phyloP scores from a whole-genome alignment of 2,329 filamentous ascomycete genomes.

The Ophiostoma sp. region DNA sequence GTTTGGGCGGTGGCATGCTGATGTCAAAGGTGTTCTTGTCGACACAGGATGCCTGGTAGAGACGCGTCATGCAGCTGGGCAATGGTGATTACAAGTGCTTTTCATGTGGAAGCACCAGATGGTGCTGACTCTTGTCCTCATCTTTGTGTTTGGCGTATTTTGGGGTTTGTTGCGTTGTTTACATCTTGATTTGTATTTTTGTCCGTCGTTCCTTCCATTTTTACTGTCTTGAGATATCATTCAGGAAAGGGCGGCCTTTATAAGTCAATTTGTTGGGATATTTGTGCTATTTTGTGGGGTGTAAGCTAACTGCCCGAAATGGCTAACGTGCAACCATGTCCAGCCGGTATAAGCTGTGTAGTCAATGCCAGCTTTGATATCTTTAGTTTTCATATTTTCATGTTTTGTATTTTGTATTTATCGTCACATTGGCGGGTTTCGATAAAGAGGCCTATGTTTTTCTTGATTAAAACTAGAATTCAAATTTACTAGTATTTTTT shows the following conservation, averaged over 20 bases:
- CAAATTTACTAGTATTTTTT: too few species aligned
- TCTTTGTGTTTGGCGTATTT: neutral
- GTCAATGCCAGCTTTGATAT: too few species aligned
- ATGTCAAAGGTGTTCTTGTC: neutral
- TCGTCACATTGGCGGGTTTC: too few species aligned
- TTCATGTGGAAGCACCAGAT: neutral
- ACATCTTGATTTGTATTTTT: neutral
- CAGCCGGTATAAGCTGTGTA: too few species aligned
- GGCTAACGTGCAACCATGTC: neutral
- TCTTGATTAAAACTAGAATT: too few species aligned
- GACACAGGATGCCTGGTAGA: neutral
- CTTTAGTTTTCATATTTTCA: too few species aligned
- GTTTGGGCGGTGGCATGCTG: neutral
- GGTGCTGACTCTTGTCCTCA: neutral
- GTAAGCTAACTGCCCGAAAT: neutral
- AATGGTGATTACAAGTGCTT: neutral
- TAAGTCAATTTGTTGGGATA: neutral
- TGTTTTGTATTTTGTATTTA: too few species aligned
- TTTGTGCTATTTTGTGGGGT: neutral
- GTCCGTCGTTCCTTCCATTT: neutral
- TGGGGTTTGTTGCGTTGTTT: neutral
- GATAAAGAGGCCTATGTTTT: too few species aligned
- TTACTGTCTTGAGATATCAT: neutral
- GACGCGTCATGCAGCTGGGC: conserved; percentile 8
- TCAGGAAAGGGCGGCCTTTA: neutral